These are phyloP conservation scores for Gaeumannomyces tritici DNA, from an alignment of 2,329 filamentous ascomycete species.

Conservation along the genomic window DNA sequence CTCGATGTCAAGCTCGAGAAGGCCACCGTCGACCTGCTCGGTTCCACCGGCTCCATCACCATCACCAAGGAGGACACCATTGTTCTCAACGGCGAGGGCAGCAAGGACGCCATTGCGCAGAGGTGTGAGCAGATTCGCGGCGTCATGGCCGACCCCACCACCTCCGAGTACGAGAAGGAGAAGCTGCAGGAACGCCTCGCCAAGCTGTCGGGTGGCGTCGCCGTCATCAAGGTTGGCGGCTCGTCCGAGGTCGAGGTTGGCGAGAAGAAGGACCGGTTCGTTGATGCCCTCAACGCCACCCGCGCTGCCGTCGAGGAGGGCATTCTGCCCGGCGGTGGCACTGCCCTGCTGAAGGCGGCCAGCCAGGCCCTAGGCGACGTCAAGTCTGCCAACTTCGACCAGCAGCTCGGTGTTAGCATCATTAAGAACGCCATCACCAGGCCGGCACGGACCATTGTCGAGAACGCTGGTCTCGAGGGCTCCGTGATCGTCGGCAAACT, in stretches of 20 bases:
- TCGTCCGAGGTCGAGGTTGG: constrained; percentile 96
- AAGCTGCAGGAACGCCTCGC: constrained; percentile 99
- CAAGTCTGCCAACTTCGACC: constrained; percentile 94
- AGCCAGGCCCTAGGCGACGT: constrained; percentile 75
- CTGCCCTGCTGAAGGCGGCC: constrained; percentile 93
- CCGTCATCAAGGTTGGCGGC: constrained; percentile 98
- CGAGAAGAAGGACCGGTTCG: constrained; percentile 99
- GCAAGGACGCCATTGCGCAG: constrained; percentile 87
- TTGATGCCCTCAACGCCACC: constrained; percentile 95
- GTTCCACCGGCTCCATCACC: constrained; percentile 94
- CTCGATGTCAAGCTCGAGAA: constrained; percentile 99
- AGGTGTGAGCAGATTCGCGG: constrained; percentile 99
- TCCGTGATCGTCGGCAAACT: constrained; percentile 97
- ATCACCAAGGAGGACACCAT: constrained; percentile 99
- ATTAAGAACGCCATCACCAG: constrained; percentile 97
- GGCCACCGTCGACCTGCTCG: constrained; percentile 90
- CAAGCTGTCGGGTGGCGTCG: constrained; percentile 97
- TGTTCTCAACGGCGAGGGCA: constrained; percentile 91
- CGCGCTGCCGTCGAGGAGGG: constrained; percentile 98
- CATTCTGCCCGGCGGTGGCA: constrained; percentile 97
- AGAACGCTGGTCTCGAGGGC: constrained; percentile 94
- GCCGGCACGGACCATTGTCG: constrained; percentile 88
- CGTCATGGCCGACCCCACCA: constrained; percentile 86
- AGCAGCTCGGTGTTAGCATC: constrained; percentile 95
- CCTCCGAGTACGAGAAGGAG: constrained; percentile 99